Base-by-base conservation (phyloP, 768 basidiomycete genomes). In the Cubamyces lactineus region DNA sequence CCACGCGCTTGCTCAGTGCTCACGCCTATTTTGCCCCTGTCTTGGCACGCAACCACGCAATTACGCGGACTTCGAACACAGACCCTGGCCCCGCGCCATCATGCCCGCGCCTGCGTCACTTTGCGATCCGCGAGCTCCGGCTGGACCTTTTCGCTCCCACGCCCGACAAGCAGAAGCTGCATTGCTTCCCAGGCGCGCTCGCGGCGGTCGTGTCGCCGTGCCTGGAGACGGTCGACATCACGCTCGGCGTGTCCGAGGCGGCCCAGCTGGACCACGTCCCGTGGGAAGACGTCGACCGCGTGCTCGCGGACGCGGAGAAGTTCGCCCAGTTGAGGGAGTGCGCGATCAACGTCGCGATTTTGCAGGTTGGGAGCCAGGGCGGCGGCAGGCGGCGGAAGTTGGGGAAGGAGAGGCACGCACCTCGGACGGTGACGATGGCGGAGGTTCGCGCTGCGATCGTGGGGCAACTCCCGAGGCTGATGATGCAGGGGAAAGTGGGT, bases 211-310 rank as follows among this genome's bases (percentile, higher is more conserved):
- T 16, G n/a, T 48, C 46, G 16, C 46, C 30, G 46, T 57, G 19
- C 30, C 45, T 48, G 43, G 46, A 47, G 55, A 57, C 55, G 8
- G 46, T 57, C 21, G 46, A 39, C 55, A 46, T 47, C 46, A 48
- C 55, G 45, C 21, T 48, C 19, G 19, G 30, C 21, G 34, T 48
- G 15, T 39, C 55, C 3, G 30, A 15, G 8, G 3, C 24, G 30
- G 45, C 55, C 38, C 54, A 55, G 46, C 46, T 57, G 19, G 16
- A 40, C 28, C 28, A 39, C 38, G 5, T 57, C 28, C 55, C 46
- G 7, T 48, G 45, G 55, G 19, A 23, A 2, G 26, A 34, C n/a
- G 34, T 55, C 24, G 54, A 55, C 42, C 43, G 19, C 16, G 34
- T 45, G 12, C 43, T 55, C 43, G 34, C 54, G 5, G 30, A 55